phyloP scores from a whole-genome alignment of 2,329 filamentous ascomycete species.

The Colletotrichum truncatum region DNA sequence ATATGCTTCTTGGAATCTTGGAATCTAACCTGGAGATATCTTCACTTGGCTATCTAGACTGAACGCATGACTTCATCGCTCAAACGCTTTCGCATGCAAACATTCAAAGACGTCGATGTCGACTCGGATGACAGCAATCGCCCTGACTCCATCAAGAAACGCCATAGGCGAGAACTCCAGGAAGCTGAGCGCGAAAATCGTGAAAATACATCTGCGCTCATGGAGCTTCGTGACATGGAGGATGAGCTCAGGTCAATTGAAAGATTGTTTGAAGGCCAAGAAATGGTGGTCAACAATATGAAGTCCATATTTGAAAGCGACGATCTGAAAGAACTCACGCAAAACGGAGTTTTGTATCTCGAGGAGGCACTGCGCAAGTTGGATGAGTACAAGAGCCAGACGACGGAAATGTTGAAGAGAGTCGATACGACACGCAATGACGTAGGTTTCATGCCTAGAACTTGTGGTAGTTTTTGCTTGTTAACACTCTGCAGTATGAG shows the following conservation, averaged over 20 bases:
- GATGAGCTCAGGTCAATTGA: slow-evolving; percentile 68
- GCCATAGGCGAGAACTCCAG: slow-evolving; percentile 45
- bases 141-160: slow-evolving; percentile 52
- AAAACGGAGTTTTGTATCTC: slow-evolving; percentile 50
- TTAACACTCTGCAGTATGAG: slow-evolving; percentile 52
- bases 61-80: slow-evolving; percentile 71
- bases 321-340: not conserved
- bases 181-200: slow-evolving; percentile 65
- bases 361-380: slow-evolving; percentile 61
- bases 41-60: slow-evolving; percentile 48
- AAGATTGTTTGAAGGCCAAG: slow-evolving; percentile 67
- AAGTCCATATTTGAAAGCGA: not conserved
- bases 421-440: slow-evolving; percentile 67
- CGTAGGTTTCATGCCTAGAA: not conserved
- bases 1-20: no score
- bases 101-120: slow-evolving; percentile 49
- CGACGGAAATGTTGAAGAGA: slow-evolving; percentile 66
- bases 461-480: fast-evolving
- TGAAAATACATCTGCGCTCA: slow-evolving; percentile 68
- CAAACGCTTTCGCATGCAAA: slow-evolving; percentile 68
- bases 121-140: slow-evolving; percentile 52
- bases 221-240: slow-evolving; percentile 72
- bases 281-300: slow-evolving; percentile 51
- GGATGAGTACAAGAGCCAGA: slow-evolving; percentile 62
- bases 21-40: fast-evolving